Evolutionary conservation across 2,329 filamentous ascomycete species (phyloP).

Genomic region (Alternaria sp.): DNA sequence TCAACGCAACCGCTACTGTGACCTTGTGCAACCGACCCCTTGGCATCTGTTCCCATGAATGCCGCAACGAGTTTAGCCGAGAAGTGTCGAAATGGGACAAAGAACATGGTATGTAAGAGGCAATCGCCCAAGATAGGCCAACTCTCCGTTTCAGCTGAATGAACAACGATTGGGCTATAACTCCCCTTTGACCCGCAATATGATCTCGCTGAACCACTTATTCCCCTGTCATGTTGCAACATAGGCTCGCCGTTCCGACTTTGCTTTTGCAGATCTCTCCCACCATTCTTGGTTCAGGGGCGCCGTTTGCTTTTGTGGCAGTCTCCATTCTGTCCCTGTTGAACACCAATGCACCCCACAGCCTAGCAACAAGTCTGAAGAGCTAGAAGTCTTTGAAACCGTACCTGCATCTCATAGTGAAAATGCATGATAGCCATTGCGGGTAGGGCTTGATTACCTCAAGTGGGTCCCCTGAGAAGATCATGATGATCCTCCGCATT

Average conservation of each 20-base stretch:
- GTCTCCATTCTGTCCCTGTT: constrained; percentile 5
- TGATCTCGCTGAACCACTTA: background rate
- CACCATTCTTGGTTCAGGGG: constrained; percentile 5
- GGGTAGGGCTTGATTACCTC: constrained; percentile 5
- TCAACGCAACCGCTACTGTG: too few species aligned
- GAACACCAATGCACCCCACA: constrained; percentile 7
- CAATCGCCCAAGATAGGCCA: too few species aligned
- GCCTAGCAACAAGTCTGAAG: background rate
- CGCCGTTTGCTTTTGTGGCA: constrained; percentile 1
- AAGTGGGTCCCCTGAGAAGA: constrained; percentile 1
- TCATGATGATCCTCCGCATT: background rate
- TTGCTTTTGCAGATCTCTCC: background rate
- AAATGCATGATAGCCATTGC: background rate
- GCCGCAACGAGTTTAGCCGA: too few species aligned
- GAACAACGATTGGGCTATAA: background rate
- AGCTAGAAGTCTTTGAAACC: constrained; percentile 5
- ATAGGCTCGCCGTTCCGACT: background rate
- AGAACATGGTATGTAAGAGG: too few species aligned
- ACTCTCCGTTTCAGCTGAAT: background rate
- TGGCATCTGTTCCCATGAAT: too few species aligned
- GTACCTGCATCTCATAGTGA: background rate
- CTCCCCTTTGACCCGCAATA: background rate
- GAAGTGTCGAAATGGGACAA: too few species aligned
- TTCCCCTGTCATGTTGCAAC: background rate
- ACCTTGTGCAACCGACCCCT: too few species aligned